phyloP scores from a whole-genome alignment of 2,329 filamentous ascomycete genomes.

The Blastomyces percursus region DNA sequence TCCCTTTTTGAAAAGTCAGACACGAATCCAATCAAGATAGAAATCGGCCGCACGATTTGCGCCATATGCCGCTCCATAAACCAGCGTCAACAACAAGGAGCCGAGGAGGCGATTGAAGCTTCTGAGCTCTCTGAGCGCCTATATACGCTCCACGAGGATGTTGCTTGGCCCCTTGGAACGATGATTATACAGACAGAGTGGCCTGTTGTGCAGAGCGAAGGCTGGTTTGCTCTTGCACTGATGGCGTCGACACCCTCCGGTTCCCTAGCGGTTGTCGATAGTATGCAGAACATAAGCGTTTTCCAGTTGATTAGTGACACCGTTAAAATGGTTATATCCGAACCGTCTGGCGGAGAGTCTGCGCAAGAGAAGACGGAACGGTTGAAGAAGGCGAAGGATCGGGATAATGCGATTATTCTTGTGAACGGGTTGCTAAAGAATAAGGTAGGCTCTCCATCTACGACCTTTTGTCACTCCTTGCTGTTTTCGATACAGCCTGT shows the following conservation, averaged over 20 bases:
- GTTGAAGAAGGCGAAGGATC: constrained; percentile 27
- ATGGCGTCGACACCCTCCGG: constrained; percentile 32
- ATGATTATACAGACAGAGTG: constrained; percentile 39
- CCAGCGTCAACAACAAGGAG: constrained; percentile 7
- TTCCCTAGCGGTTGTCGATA: constrained; percentile 24
- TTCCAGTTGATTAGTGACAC: constrained; percentile 26
- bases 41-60: constrained; percentile 37
- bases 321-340: constrained; percentile 17
- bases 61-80: constrained; percentile 25
- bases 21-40: constrained; percentile 35
- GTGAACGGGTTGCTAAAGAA: constrained; percentile 30
- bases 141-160: constrained; percentile 25
- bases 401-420: constrained; percentile 33
- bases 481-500: neutral
- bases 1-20: constrained; percentile 34
- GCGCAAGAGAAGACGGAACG: constrained; percentile 16
- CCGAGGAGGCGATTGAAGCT: constrained; percentile 11
- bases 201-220: constrained; percentile 39
- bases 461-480: constrained; percentile 5
- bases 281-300: constrained; percentile 27
- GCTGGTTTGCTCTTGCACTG: constrained; percentile 39
- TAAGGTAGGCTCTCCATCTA: constrained; percentile 23
- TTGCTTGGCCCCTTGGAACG: constrained; percentile 31
- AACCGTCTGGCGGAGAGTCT: constrained; percentile 14
- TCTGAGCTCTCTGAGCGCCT: constrained; percentile 18